These are phyloP conservation scores for Rhizopus delemar DNA, from an alignment of 371 early-diverging fungal species.

Conservation along the genomic window DNA sequence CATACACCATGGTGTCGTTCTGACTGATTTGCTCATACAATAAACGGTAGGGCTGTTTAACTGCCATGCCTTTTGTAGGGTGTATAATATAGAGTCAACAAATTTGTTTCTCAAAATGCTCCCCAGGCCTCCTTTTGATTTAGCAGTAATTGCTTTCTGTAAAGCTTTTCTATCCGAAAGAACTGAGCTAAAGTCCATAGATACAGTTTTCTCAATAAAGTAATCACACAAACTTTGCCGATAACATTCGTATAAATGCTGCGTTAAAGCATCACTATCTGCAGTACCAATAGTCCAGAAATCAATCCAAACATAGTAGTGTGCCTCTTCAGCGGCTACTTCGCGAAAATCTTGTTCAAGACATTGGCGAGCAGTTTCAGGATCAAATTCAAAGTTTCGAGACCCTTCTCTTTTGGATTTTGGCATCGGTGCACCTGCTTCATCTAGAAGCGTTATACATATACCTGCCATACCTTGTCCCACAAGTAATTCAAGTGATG, in stretches of 20 bases:
- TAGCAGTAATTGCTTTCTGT: constrained; percentile 17
- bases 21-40: constrained; percentile 39
- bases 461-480: constrained; percentile 80
- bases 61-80: constrained; percentile 54
- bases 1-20: constrained; percentile 49
- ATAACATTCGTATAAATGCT: constrained; percentile 60
- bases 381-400: constrained; percentile 30
- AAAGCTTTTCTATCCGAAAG: constrained; percentile 23
- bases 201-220: constrained; percentile 65
- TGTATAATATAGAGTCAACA: constrained; percentile 54
- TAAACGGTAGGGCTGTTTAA: constrained; percentile 63
- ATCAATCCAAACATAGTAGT: constrained; percentile 60
- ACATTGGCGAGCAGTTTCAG: constrained; percentile 28
- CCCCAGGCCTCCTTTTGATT: constrained; percentile 26
- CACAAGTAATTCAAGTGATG: constrained; percentile 34
- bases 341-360: constrained; percentile 41
- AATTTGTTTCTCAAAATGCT: constrained; percentile 52
- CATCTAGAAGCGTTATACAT: constrained; percentile 62
- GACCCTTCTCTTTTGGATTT: constrained; percentile 21
- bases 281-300: constrained; percentile 72
- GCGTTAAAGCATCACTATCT: constrained; percentile 57
- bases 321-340: constrained; percentile 17
- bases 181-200: constrained; percentile 39
- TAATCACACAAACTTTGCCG: constrained; percentile 72
- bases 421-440: constrained; percentile 37